Base-by-base conservation (phyloP, 2,329 filamentous ascomycete genomes). In the Decorospora gaudefroyi region DNA sequence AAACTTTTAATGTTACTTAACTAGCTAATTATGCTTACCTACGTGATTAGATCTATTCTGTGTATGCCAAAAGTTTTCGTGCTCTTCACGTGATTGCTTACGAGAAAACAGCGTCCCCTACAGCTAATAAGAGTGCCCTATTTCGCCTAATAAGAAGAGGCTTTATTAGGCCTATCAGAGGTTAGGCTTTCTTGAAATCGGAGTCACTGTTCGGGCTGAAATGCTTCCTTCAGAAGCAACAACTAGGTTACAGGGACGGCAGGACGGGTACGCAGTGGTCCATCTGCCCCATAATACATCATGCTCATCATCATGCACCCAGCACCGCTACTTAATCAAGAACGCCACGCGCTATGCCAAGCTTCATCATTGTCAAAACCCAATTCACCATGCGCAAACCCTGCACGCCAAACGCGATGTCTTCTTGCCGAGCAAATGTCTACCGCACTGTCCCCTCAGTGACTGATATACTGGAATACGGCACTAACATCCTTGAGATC, bases 381-480 rank as follows among this genome's bases (percentile, higher is more conserved):
- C 13, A 27, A 7, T 27, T 29, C 23, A 19, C 30, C 34, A 27
- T 32, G 34, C 34, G 23, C 33, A 47, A 46, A 32, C 22, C 19
- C 25, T 16, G 22, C 16, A 18, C 11, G 19, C 27, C 15, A 18
- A 25, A 13, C 15, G 32, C 3, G 23, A 17, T 9, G 1, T 7
- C 17, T 11, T 21, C 15, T 2, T 11, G 11, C 23, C 8, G 16
- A 33, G 21, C 21, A 40, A n/a, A 23, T 21, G 10, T 19, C 26
- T 3, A 16, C 11, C 17, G 31, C 9, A 1, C 30, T 23, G 28
- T 9, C 11, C n/a, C 8, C 38, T 67, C 56, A 88, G 74, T 97
- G 93, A 57, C 91, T 96, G 64, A 99, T 97, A 72, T 97, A 99
- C 78, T 99, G 93, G 69, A 99, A 99, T 22, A 97, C 90, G 8